A percentile compares a stretch with the other conserved stretches of the same genome.
Evolutionary conservation across 2,329 filamentous ascomycete genomes (phyloP).

Genomic region (Cryphonectria carpinicola): DNA sequence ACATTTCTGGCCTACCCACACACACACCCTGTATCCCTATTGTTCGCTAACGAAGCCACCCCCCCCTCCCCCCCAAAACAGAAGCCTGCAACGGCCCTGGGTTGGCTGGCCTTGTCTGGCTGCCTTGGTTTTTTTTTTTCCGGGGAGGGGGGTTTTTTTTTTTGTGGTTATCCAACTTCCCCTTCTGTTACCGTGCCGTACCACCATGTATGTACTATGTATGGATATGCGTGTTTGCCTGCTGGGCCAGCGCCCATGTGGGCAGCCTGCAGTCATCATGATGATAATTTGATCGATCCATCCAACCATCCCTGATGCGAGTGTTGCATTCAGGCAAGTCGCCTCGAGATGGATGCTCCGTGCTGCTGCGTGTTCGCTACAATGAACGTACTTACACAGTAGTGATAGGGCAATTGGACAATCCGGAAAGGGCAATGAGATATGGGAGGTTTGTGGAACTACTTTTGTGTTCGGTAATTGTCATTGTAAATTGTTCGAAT

Average conservation of each 20-base stretch:
- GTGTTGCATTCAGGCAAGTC: neutral
- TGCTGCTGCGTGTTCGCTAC: neutral
- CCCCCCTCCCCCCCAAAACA: neutral
- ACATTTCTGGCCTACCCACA: neutral
- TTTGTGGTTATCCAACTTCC: neutral
- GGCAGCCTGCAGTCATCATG: neutral
- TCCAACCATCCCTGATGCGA: neutral
- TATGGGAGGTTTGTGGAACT: neutral
- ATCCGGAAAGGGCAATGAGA: neutral
- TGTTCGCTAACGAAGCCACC: neutral
- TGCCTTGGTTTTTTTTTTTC: neutral
- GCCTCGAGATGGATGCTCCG: neutral
- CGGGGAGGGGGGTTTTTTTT: neutral
- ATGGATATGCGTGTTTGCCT: neutral
- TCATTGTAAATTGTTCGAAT: neutral
- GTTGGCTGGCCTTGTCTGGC: neutral
- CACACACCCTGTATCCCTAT: neutral
- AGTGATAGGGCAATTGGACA: neutral
- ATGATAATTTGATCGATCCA: neutral
- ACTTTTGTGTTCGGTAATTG: neutral
- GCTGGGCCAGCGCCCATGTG: neutral
- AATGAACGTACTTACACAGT: neutral
- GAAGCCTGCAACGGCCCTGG: neutral
- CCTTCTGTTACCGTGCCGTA: neutral
- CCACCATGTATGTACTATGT: neutral